These are phyloP conservation scores for Aphanomyces invadans DNA, from an alignment of 352 stramenopile species.

Conservation along the genomic window DNA sequence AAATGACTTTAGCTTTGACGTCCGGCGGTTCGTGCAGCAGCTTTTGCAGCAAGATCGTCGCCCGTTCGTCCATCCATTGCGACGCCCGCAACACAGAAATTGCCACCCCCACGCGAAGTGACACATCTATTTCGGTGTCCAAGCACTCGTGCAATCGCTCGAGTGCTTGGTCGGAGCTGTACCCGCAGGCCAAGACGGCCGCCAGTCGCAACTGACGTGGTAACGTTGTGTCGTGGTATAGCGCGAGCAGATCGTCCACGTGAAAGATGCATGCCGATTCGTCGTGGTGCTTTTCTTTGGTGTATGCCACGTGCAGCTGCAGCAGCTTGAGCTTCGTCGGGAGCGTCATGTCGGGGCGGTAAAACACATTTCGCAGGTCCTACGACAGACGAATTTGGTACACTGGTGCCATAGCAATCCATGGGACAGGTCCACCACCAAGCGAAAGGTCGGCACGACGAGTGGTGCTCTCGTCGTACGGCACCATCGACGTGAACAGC, in stretches of 20 bases:
- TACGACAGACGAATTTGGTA: conserved; percentile 28
- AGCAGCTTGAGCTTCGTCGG: conserved; percentile 70
- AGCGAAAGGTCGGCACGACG: no score
- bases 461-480: no score
- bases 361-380: conserved; percentile 70
- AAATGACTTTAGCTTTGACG: conserved; percentile 60
- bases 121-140: conserved; percentile 37
- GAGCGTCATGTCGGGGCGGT: conserved; percentile 37
- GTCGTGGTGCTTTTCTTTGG: conserved; percentile 30
- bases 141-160: not conserved
- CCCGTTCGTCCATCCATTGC: conserved; percentile 82
- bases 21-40: conserved; percentile 63
- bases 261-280: conserved; percentile 12
- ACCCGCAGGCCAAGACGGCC: conserved; percentile 66
- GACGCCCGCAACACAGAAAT: conserved; percentile 64
- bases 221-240: not conserved
- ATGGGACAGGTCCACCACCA: no score
- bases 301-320: conserved; percentile 60
- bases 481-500: no score
- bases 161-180: conserved; percentile 31
- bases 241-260: conserved; percentile 18
- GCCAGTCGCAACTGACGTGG: conserved; percentile 59
- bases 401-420: no score
- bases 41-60: conserved; percentile 67
- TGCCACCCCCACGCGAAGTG: conserved; percentile 57